Conservation (phyloP, 306 rosid species). For the Citrullus amarus region DNA sequence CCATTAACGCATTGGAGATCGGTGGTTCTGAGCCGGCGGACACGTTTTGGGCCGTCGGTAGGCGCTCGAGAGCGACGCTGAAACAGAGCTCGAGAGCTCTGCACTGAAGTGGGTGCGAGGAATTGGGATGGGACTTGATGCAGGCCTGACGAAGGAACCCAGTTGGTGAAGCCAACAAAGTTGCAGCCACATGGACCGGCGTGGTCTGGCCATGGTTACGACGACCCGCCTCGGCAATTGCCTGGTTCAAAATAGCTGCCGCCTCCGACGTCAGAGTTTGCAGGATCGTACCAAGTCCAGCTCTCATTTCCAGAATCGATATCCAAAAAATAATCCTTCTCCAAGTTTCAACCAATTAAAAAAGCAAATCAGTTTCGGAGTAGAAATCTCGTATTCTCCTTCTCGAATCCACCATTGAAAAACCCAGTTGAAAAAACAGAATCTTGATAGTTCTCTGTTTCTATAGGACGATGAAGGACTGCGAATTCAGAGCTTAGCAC, state of each 20-base stretch:
- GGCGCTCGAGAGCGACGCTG: constrained; percentile 81
- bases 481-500: not conserved
- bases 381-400: not conserved
- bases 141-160: constrained; percentile 87
- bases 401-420: not conserved
- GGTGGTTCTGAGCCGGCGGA: constrained; percentile 66
- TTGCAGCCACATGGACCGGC: constrained; percentile 91
- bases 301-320: constrained; percentile 63
- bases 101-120: constrained; percentile 97
- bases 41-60: constrained; percentile 67
- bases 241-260: constrained; percentile 68
- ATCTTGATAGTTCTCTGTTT: not conserved
- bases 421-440: not conserved
- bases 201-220: constrained; percentile 97
- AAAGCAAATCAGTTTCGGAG: not conserved
- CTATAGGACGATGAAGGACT: not conserved
- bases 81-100: constrained; percentile 91
- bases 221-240: constrained; percentile 86
- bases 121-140: constrained; percentile 89
- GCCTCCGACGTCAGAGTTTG: constrained; percentile 98
- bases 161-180: constrained; percentile 64
- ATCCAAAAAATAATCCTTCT: not conserved
- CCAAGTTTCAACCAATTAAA: not conserved
- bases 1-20: constrained; percentile 86
- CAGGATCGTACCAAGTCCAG: constrained; percentile 80